These are phyloP conservation scores for Diplodia sapinea DNA, from an alignment of 2,329 filamentous ascomycete genomes.

Conservation along the genomic window DNA sequence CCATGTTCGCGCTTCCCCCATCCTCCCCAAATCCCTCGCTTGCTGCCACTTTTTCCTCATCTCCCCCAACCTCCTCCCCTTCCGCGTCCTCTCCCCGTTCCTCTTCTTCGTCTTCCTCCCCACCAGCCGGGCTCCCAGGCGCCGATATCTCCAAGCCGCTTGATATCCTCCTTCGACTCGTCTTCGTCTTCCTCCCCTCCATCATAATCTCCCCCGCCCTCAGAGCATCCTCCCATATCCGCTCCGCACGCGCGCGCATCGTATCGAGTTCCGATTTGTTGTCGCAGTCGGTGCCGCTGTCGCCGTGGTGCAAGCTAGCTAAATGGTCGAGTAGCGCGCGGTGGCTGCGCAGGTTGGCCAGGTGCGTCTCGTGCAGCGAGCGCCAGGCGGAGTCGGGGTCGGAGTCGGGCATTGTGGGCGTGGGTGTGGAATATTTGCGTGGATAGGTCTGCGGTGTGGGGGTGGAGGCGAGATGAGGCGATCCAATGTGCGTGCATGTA, in stretches of 20 bases:
- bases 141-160: background rate
- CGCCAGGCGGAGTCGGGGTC: slow-evolving; percentile 5
- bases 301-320: background rate
- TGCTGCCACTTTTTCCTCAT: background rate
- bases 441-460: background rate
- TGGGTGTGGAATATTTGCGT: background rate
- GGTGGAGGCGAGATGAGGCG: background rate
- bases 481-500: background rate
- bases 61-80: background rate
- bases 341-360: slow-evolving; percentile 25
- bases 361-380: slow-evolving; percentile 21
- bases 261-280: background rate
- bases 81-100: background rate
- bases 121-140: background rate
- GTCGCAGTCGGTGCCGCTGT: too few species aligned
- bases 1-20: background rate
- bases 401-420: background rate
- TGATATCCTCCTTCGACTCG: background rate
- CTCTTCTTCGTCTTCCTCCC: background rate
- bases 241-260: slow-evolving; percentile 21
- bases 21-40: background rate
- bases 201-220: slow-evolving; percentile 15
- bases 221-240: slow-evolving; percentile 24
- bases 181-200: background rate
- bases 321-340: slow-evolving; percentile 27